A percentile compares a stretch with the other conserved stretches of the same genome.
These are phyloP conservation scores for Fusarium udum DNA, from an alignment of 2,329 filamentous ascomycete genomes.

Conservation along the genomic window DNA sequence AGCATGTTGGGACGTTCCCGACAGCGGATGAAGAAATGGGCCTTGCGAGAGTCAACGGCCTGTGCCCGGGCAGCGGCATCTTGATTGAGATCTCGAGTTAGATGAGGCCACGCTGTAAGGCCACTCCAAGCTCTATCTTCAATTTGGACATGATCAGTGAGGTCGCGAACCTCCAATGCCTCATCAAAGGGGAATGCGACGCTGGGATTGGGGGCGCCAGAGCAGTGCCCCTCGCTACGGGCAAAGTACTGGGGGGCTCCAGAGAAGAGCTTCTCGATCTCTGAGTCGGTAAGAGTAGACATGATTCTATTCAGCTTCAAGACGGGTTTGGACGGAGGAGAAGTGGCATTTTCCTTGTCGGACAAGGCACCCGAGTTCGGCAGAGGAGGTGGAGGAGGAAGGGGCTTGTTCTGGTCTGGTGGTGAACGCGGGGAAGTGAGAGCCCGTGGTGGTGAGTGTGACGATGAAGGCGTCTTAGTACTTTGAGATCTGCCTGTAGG, in stretches of 20 bases:
- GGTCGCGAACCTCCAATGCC: conserved; percentile 67
- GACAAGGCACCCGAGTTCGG: conserved; percentile 53
- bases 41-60: conserved; percentile 56
- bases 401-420: conserved; percentile 64
- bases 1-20: conserved; percentile 76
- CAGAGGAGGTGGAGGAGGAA: conserved; percentile 63
- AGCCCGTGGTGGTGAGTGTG: conserved; percentile 37
- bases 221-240: conserved; percentile 66
- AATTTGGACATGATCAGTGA: conserved; percentile 72
- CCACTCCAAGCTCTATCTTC: conserved; percentile 71
- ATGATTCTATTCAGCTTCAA: conserved; percentile 67
- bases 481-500: conserved; percentile 23
- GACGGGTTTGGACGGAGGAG: conserved; percentile 52
- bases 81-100: conserved; percentile 61
- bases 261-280: conserved; percentile 76
- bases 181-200: conserved; percentile 76
- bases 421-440: conserved; percentile 50
- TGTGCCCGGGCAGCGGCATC: conserved; percentile 56
- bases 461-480: conserved; percentile 33
- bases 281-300: conserved; percentile 65
- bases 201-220: conserved; percentile 68
- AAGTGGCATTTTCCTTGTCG: conserved; percentile 35
- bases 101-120: conserved; percentile 70
- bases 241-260: conserved; percentile 79
- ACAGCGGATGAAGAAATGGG: conserved; percentile 68